Percentiles rank a stretch among this genome's conserved stretches.
Evolutionary conservation across 2,329 filamentous ascomycete genomes (phyloP).

Genomic region (Nannizzia gypsea): DNA sequence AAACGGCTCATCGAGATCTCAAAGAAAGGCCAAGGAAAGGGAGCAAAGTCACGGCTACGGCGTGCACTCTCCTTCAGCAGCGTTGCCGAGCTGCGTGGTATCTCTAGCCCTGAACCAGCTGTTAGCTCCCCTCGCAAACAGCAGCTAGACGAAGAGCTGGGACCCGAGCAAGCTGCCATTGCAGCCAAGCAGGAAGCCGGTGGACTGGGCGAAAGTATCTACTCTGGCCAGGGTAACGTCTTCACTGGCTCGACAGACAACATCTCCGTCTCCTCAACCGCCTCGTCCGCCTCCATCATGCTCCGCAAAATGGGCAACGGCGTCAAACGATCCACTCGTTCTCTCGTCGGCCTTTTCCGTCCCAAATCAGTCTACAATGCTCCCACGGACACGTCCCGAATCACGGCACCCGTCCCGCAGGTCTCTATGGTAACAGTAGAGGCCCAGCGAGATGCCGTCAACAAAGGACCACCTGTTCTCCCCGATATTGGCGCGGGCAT

Average conservation of each 20-base stretch:
- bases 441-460: conserved; percentile 77
- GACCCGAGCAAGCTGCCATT: conserved; percentile 83
- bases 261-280: conserved; percentile 44
- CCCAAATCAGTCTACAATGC: conserved; percentile 83
- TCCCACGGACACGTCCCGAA: conserved; percentile 53
- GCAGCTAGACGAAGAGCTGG: conserved; percentile 53
- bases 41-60: conserved; percentile 74
- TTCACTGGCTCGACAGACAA: conserved; percentile 93
- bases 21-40: conserved; percentile 63
- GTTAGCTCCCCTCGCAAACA: conserved; percentile 53
- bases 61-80: conserved; percentile 95
- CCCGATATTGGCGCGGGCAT: background rate
- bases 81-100: conserved; percentile 74
- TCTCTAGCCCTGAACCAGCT: conserved; percentile 52
- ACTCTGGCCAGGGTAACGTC: conserved; percentile 69
- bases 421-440: conserved; percentile 95
- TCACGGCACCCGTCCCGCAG: conserved; percentile 61
- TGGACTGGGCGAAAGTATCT: conserved; percentile 87
- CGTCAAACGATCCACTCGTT: conserved; percentile 89
- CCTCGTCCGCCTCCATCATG: conserved; percentile 40
- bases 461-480: conserved; percentile 21
- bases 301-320: conserved; percentile 95
- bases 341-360: conserved; percentile 84
- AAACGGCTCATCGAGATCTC: conserved; percentile 79
- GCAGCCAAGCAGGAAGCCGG: conserved; percentile 84